A percentile compares a stretch with the other conserved stretches of the same genome.
phyloP scores from a whole-genome alignment of 768 basidiomycete species.

The Lactifluus hygrophoroides region DNA sequence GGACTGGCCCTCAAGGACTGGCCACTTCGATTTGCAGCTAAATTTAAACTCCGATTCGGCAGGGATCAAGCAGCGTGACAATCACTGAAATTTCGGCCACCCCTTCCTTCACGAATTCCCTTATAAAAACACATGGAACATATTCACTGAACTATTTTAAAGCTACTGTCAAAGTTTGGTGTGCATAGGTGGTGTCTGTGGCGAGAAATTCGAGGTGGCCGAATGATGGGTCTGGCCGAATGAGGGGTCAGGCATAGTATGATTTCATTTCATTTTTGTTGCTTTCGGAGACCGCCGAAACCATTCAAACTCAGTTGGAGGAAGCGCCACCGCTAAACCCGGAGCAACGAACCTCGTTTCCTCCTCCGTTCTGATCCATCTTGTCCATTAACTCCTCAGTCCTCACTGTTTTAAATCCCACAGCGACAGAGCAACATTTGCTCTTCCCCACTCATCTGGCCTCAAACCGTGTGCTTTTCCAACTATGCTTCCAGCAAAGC shows the following conservation, averaged over 20 bases:
- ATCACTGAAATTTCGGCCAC: too few species aligned
- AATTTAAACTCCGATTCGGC: too few species aligned
- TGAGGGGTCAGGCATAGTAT: not conserved
- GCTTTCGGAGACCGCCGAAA: not conserved
- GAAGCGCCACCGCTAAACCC: not conserved
- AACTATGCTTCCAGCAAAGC: constrained; percentile 64
- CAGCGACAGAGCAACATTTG: constrained; percentile 20
- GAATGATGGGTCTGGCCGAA: too few species aligned
- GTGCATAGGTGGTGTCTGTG: too few species aligned
- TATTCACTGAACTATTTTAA: too few species aligned
- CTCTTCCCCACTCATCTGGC: constrained; percentile 19
- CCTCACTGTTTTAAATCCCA: constrained; percentile 1
- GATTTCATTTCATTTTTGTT: not conserved
- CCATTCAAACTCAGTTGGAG: not conserved
- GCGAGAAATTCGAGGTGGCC: too few species aligned
- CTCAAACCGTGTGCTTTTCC: constrained; percentile 8
- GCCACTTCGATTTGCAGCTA: too few species aligned
- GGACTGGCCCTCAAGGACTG: too few species aligned
- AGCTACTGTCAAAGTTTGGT: too few species aligned
- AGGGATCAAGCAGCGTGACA: too few species aligned
- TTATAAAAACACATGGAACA: too few species aligned
- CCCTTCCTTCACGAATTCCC: too few species aligned
- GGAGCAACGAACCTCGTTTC: not conserved
- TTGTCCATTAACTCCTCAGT: not conserved
- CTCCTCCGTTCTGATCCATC: constrained; percentile 2